A percentile compares a stretch with the other conserved stretches of the same genome.
These are phyloP conservation scores for Eucalyptus curtisii DNA, from an alignment of 345 rosid genomes.

Conservation along the genomic window DNA sequence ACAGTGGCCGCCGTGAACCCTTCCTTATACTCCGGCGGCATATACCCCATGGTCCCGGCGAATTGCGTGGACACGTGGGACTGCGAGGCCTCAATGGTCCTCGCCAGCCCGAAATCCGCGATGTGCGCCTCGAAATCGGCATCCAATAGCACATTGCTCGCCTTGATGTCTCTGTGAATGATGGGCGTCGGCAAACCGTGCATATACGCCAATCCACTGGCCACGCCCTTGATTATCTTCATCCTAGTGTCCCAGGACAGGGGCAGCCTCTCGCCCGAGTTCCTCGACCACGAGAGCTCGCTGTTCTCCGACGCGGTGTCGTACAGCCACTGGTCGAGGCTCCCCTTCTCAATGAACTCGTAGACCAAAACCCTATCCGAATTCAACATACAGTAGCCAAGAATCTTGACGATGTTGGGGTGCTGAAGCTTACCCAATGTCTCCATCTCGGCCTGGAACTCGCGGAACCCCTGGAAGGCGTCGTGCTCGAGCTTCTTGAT, in stretches of 20 bases:
- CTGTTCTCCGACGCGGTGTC: slow-evolving; percentile 1
- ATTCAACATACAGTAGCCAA: slow-evolving; percentile 67
- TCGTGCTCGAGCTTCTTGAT: slow-evolving; percentile 67
- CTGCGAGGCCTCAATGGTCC: slow-evolving; percentile 27
- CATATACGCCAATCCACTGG: slow-evolving; percentile 55
- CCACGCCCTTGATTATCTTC: slow-evolving; percentile 41
- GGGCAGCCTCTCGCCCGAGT: neutral
- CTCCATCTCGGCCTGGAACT: slow-evolving; percentile 86
- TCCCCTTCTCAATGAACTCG: slow-evolving; percentile 65
- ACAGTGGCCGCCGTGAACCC: slow-evolving; percentile 60
- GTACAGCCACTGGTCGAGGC: slow-evolving; percentile 75
- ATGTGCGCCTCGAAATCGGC: slow-evolving; percentile 49
- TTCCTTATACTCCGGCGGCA: slow-evolving; percentile 91
- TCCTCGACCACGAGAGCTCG: neutral
- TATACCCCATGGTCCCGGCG: slow-evolving; percentile 93
- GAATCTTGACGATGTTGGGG: slow-evolving; percentile 54
- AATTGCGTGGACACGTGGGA: slow-evolving; percentile 90
- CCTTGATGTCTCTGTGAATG: slow-evolving; percentile 83
- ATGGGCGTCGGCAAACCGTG: slow-evolving; percentile 59
- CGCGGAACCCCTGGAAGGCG: slow-evolving; percentile 85
- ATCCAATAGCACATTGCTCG: slow-evolving; percentile 69
- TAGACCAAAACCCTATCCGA: slow-evolving; percentile 59
- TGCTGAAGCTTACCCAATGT: slow-evolving; percentile 57
- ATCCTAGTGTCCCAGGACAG: slow-evolving; percentile 52
- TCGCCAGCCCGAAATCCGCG: slow-evolving; percentile 77